Base-by-base conservation (phyloP, 2,329 filamentous ascomycete species). In the Penicillium polonicum region DNA sequence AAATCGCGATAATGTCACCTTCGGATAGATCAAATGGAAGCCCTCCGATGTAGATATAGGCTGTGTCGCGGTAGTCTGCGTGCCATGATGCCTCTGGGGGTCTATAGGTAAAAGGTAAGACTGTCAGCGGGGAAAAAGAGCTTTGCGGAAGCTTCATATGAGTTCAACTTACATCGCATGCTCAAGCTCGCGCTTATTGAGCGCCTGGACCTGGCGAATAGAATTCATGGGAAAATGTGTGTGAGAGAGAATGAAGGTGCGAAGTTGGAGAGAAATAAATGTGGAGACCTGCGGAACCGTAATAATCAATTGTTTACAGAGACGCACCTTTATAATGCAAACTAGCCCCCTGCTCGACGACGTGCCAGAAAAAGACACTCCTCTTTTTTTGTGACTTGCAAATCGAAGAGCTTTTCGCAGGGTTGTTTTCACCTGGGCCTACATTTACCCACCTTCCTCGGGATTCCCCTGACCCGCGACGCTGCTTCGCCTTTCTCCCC, bases 1-100 rank as follows among this genome's bases (percentile, higher is more conserved):
- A 99, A 60, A 99, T 95, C 12, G 92, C 92, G 65, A 97, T 86
- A 61, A 99, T 84, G 76, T 99, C 94, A 76, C 95, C 95, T 79
- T 99, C 94, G 48, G 91, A 92, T 41, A 99, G 83, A 70, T 96
- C 91, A 76, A 90, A 96, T 4, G 92, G 91, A 13, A 99, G 83
- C 29, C 93, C 93, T 70, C 95, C 95, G 66, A 99, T 92, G 81
- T 97, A 96, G 72, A 99, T 81, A 75, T 93, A 99, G 59, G 94
- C 95, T 2, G 94, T 97, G 79, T 96, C 94, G 78, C 91, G 90
- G 78, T 97, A 99, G 80, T 99, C 95, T 74, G 89, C 88, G 74
- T 97, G 93, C 93, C 93, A 97, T 57, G 93, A 97, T 62, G 89
- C 93, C 76, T 92, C 87, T 42, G 92, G 88, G 2, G 88, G 83